These are phyloP conservation scores for Populus simonii DNA, from an alignment of 345 rosid species.

Conservation along the genomic window DNA sequence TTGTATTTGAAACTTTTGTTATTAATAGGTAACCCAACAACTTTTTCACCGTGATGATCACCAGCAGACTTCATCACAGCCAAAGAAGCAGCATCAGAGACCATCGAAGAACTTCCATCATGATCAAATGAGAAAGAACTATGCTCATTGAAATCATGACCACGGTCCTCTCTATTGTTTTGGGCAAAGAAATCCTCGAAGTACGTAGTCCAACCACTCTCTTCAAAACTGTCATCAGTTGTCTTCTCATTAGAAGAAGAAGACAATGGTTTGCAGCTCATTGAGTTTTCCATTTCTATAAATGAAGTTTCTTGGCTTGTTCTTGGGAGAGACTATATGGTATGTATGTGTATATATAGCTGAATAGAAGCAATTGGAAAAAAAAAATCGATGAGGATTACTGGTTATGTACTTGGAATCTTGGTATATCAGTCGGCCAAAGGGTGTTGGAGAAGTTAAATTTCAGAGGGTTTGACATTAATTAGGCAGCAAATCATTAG, in stretches of 20 bases:
- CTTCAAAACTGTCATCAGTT: constrained; percentile 20
- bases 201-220: constrained; percentile 67
- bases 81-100: constrained; percentile 50
- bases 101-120: constrained; percentile 15
- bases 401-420: constrained; percentile 11
- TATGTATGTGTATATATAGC: constrained; percentile 14
- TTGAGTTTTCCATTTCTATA: constrained; percentile 16
- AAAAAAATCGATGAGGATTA: not conserved
- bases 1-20: constrained; percentile 5
- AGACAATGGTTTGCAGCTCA: constrained; percentile 11
- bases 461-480: constrained; percentile 19
- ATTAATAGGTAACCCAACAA: not conserved
- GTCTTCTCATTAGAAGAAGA: not conserved
- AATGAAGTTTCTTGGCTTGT: not conserved
- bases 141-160: not conserved
- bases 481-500: not conserved
- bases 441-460: constrained; percentile 17
- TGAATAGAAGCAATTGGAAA: not conserved
- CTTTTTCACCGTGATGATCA: not conserved
- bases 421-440: constrained; percentile 5
- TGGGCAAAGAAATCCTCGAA: constrained; percentile 44
- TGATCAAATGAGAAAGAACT: constrained; percentile 16
- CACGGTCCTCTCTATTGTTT: not conserved
- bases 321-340: not conserved
- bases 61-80: constrained; percentile 11